Base-by-base conservation (phyloP, 1,284 basidiomycete genomes). In the Sanghuangporus sanghuang region DNA sequence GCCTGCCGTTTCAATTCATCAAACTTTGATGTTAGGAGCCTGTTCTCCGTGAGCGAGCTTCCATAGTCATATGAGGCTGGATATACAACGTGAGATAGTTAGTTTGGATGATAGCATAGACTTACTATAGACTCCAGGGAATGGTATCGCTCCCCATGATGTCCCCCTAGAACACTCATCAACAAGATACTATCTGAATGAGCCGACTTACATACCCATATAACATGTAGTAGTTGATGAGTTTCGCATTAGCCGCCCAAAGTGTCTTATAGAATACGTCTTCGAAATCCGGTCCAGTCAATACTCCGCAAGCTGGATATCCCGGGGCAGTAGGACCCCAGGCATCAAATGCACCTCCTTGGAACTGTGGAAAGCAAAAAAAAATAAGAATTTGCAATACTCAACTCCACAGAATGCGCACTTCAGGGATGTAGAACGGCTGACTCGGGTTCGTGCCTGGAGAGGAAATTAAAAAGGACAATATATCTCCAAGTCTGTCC, bases 1-100 rank as follows among this genome's bases (percentile, higher is more conserved):
- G 82, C 86, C 70, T 93, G 85, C 21, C 84, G 79, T 71, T 93
- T 93, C 48, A 93, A 76, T 68, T 92, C 90, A 56, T 85, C 79
- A 71, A 82, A 89, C 72, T 93, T 93, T 16, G 80, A 70, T 0
- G 83, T 85, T 16, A 92, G 73, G n/a, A 81, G 79, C 36, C 90
- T 81, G n/a, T 80, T 83, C 74, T 93, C 90, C 12, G 67, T 60
- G 55, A 75, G 73, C 11, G 71, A 59, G 35, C 68, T 66, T 39
- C 66, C 67, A 46, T 69, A 69, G 54, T 70, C 69, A 46, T 67
- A 69, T 44, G 67, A 70, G 38, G 70, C 62, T 63, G 18, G 27
- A 11, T 9, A 35, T 18, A 18, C 7, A n/a, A 14, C 35, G 82
- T 75, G 27, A 59, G 91, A 27, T n/a, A 36, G 2, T 14, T 56